These are phyloP conservation scores for Quillaja saponaria DNA, from an alignment of 306 rosid species.

Conservation along the genomic window DNA sequence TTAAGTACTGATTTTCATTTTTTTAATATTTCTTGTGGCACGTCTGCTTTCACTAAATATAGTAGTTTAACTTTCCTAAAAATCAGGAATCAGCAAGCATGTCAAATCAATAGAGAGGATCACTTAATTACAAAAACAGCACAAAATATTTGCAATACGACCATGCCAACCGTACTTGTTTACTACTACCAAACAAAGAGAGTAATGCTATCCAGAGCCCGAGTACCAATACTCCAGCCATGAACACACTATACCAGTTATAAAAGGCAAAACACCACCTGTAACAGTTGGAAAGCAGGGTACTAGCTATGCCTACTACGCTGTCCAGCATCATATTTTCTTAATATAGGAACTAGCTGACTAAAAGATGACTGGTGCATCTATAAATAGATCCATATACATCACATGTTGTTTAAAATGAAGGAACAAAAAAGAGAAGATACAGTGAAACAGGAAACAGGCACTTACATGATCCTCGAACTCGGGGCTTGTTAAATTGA, in stretches of 20 bases:
- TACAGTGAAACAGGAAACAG: not conserved
- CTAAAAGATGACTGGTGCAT: slow-evolving; percentile 18
- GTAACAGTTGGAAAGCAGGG: slow-evolving; percentile 9
- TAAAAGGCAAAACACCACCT: slow-evolving; percentile 11
- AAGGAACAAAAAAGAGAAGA: slow-evolving; percentile 19
- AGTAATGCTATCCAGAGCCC: too few species aligned
- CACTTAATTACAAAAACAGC: not conserved
- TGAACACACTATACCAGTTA: not conserved
- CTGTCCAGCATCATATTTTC: not conserved
- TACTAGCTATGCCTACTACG: not conserved
- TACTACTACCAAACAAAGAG: not conserved
- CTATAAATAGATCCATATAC: slow-evolving; percentile 6
- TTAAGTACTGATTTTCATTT: not conserved
- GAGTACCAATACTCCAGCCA: not conserved
- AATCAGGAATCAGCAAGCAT: slow-evolving; percentile 2
- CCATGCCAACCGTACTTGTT: too few species aligned
- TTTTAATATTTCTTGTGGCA: too few species aligned
- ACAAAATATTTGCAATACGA: not conserved
- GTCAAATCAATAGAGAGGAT: not conserved
- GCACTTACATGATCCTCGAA: slow-evolving; percentile 77
- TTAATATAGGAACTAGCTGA: not conserved
- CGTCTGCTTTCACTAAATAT: too few species aligned
- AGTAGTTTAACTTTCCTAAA: too few species aligned
- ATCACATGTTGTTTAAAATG: not conserved
- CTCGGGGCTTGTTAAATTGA: slow-evolving; percentile 75